Evolutionary conservation across 192 early-diverging fungal species (phyloP), one percentile per base, ranked within the genome.

Genomic region (Backusella luteola): DNA sequence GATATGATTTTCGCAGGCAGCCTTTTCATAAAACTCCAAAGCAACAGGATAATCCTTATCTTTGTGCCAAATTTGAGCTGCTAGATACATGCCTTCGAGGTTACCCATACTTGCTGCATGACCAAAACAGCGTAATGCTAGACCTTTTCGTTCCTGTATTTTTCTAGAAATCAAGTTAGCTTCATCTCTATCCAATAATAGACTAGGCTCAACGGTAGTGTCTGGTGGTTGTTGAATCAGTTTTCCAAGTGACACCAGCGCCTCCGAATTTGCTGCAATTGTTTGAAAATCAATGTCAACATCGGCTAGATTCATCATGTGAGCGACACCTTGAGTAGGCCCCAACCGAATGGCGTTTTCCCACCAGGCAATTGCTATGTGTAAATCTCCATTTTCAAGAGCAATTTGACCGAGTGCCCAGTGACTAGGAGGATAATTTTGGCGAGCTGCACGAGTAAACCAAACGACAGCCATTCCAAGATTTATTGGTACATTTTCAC

Each of bases 371-470:
- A 74, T 73, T n/a, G 80, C 80, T 17, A 78, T 69, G 35, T 81
- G 76, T 46, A 75, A 39, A 59, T 81, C 76, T 26, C 80, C 80
- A 36, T 77, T 74, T 42, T 81, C 80, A 21, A 77, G 59, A 6
- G 80, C 76, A 38, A 81, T 75, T 39, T 78, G 73, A 1, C 80
- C 80, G 19, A 81, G 73, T 6, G 73, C 78, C 78, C 78, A 79
- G 39, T 74, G 73, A 44, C 78, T 79, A 11, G 72, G 73, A 29
- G 73, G 44, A 32, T 79, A 75, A 11, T 69, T 74, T 52, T 77
- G 76, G 7, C 26, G 42, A 15, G 80, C 80, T 9, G 80, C 73
- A 19, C 71, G 26, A 35, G 71, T 77, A 66, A 77, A 81, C 80
- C 80, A 81, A 26, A 69, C 11, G 7, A 77, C 70, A 8, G 80